Evolutionary conservation across 2,329 filamentous ascomycete genomes (phyloP).

Genomic region (Sphaerulina musiva): DNA sequence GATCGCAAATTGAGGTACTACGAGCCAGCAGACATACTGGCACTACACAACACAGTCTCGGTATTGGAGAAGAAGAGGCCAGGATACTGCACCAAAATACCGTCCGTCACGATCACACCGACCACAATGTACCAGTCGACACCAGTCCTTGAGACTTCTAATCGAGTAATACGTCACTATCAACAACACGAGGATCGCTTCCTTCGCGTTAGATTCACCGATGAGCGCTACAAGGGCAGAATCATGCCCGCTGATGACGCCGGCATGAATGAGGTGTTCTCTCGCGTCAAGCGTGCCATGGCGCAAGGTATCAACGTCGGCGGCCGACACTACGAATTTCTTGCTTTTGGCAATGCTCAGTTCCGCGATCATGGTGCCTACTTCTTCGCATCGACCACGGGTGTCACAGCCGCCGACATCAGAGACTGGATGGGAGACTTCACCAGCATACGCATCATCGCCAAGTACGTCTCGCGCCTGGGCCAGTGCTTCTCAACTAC

Average conservation of each 20-base stretch:
- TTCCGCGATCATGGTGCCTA: conserved; percentile 87
- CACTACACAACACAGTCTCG: conserved; percentile 37
- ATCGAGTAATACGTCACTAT: conserved; percentile 74
- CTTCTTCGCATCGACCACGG: conserved; percentile 71
- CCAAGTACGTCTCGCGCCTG: conserved; percentile 80
- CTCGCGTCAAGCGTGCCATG: conserved; percentile 64
- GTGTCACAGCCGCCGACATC: conserved; percentile 67
- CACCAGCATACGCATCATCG: conserved; percentile 70
- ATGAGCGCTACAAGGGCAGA: conserved; percentile 57
- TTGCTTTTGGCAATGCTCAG: conserved; percentile 93
- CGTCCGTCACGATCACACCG: conserved; percentile 75
- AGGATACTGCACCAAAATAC: conserved; percentile 65
- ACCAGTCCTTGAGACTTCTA: conserved; percentile 77
- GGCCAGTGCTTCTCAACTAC: conserved; percentile 97
- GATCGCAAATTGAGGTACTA: conserved; percentile 57
- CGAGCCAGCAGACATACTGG: conserved; percentile 68
- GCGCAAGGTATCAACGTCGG: conserved; percentile 75
- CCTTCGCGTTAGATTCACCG: conserved; percentile 79
- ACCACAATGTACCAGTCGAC: conserved; percentile 73
- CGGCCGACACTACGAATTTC: conserved; percentile 74
- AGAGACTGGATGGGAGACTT: conserved; percentile 84
- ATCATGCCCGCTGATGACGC: conserved; percentile 31
- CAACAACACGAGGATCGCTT: conserved; percentile 67
- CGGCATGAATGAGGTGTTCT: conserved; percentile 52
- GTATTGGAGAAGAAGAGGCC: conserved; percentile 40